Conservation (phyloP, 1,139 yeast species). For the Hyphopichia wangnamkhiaoensis region DNA sequence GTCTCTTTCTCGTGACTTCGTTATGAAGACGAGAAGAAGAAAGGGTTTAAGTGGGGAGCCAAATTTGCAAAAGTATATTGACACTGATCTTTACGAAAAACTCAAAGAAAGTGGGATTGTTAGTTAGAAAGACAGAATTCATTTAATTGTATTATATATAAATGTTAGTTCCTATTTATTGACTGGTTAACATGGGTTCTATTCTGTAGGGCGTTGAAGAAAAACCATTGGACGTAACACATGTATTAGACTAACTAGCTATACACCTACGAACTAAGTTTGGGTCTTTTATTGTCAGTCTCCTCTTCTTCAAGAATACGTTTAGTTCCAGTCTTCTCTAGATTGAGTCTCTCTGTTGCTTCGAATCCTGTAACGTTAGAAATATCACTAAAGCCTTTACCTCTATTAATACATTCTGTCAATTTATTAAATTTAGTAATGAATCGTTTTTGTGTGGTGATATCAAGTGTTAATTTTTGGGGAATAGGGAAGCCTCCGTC, state of each 20-base stretch:
- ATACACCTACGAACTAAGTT: conserved; percentile 7
- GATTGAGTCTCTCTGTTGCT: neutral
- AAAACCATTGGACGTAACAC: neutral
- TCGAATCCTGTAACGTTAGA: neutral
- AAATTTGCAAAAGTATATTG: conserved; percentile 67
- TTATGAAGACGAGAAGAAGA: conserved; percentile 82
- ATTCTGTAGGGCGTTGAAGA: too few species aligned
- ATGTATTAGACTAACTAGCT: neutral
- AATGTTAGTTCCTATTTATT: too few species aligned
- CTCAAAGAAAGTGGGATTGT: conserved; percentile 51
- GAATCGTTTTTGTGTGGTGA: conserved; percentile 32
- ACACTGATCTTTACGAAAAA: conserved; percentile 54
- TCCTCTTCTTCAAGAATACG: conserved; percentile 2
- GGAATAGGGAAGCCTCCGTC: conserved; percentile 19
- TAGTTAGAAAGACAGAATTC: conserved; percentile 23
- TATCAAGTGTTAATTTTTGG: conserved; percentile 21
- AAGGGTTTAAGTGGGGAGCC: conserved; percentile 88
- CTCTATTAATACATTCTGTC: conserved; percentile 23
- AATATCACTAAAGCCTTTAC: conserved; percentile 21
- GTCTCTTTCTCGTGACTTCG: conserved; percentile 84
- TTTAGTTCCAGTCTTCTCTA: neutral
- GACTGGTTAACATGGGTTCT: too few species aligned
- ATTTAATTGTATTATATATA: too few species aligned
- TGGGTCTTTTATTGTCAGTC: conserved; percentile 1
- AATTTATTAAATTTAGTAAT: conserved; percentile 31